Conservation (phyloP, 2,329 filamentous ascomycete species). For the Phialophora expanda region DNA sequence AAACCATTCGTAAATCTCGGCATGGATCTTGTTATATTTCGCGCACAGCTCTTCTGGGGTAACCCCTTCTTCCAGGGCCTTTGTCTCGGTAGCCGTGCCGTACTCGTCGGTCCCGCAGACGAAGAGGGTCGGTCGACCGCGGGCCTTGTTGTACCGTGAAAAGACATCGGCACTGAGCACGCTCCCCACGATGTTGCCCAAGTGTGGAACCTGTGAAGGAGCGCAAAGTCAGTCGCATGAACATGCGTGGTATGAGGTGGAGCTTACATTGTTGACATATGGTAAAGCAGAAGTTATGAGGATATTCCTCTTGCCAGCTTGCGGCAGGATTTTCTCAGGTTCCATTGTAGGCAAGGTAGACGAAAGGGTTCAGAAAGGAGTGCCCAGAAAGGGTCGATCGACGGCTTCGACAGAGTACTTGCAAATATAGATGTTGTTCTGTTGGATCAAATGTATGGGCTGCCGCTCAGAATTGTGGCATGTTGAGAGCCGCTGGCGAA, state of each 20-base stretch:
- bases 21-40: constrained; percentile 90
- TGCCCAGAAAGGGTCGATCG: not conserved
- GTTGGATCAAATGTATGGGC: not conserved
- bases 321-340: constrained; percentile 60
- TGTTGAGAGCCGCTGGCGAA: not conserved
- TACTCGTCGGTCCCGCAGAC: constrained; percentile 93
- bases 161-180: constrained; percentile 90
- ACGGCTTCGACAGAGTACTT: not conserved
- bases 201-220: constrained; percentile 73
- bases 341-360: constrained; percentile 35
- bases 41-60: constrained; percentile 84
- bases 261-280: constrained; percentile 71
- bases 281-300: constrained; percentile 91
- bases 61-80: constrained; percentile 84
- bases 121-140: constrained; percentile 79
- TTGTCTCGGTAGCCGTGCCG: constrained; percentile 93
- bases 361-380: not conserved
- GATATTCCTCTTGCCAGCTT: constrained; percentile 79
- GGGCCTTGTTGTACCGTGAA: constrained; percentile 74
- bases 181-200: constrained; percentile 86
- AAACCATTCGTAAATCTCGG: constrained; percentile 95
- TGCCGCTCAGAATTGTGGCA: not conserved
- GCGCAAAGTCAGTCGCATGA: constrained; percentile 15
- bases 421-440: not conserved
- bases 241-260: not conserved